These are phyloP conservation scores for Grosmannia clavigera DNA, from an alignment of 2,329 filamentous ascomycete genomes.

Conservation along the genomic window DNA sequence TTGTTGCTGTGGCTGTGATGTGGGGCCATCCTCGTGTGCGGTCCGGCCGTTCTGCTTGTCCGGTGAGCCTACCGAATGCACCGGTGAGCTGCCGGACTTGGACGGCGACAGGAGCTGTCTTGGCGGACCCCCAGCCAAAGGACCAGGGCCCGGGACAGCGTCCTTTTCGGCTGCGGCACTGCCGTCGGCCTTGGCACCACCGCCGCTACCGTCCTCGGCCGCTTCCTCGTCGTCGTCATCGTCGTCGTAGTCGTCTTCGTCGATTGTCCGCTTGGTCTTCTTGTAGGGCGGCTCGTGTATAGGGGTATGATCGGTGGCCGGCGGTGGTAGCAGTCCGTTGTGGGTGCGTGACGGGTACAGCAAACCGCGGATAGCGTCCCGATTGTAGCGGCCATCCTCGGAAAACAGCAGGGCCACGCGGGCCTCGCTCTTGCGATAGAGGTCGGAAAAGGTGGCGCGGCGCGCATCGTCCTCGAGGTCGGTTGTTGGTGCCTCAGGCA, in stretches of 20 bases:
- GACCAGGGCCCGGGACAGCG: background rate
- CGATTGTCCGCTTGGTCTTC: slow-evolving; percentile 64
- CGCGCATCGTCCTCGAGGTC: slow-evolving; percentile 58
- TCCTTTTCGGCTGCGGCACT: background rate
- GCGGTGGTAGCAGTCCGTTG: slow-evolving; percentile 33
- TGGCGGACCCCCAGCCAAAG: slow-evolving; percentile 30
- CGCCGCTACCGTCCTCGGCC: slow-evolving; percentile 28
- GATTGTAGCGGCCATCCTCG: slow-evolving; percentile 41
- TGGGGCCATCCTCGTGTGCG: slow-evolving; percentile 32
- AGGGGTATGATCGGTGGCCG: slow-evolving; percentile 45
- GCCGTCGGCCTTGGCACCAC: slow-evolving; percentile 19
- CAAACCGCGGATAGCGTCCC: slow-evolving; percentile 40
- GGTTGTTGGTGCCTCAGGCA: slow-evolving; percentile 44
- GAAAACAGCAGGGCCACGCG: slow-evolving; percentile 66
- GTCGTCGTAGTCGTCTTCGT: slow-evolving; percentile 77
- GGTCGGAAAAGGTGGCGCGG: slow-evolving; percentile 61
- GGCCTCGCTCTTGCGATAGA: slow-evolving; percentile 66
- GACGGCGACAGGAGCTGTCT: slow-evolving; percentile 54
- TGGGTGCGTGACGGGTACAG: slow-evolving; percentile 23
- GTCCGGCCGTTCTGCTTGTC: slow-evolving; percentile 43
- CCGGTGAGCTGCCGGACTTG: slow-evolving; percentile 56
- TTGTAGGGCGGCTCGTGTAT: slow-evolving; percentile 54
- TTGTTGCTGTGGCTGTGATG: background rate
- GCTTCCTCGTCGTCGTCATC: slow-evolving; percentile 48
- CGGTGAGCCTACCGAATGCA: slow-evolving; percentile 48